Percentiles rank a stretch among this genome's conserved stretches.
Evolutionary conservation across 257 asterid genomes (phyloP).

Genomic region (Vinca minor): DNA sequence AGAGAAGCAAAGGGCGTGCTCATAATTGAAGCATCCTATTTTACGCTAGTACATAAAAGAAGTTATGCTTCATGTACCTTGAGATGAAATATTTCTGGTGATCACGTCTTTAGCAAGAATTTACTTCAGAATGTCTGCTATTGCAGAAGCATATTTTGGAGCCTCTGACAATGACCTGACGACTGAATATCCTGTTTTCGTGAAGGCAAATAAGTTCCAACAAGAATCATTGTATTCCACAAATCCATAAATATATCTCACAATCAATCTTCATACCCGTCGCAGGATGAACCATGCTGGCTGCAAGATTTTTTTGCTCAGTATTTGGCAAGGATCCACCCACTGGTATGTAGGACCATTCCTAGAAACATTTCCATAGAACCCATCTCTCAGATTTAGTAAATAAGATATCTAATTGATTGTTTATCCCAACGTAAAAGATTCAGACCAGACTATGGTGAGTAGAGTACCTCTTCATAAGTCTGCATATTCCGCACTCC

Average conservation of each 20-base stretch:
- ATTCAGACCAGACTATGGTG: background rate
- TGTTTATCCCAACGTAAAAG: too few relatives aligned
- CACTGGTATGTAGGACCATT: constrained; percentile 98
- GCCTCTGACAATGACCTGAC: constrained; percentile 98
- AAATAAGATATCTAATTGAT: background rate
- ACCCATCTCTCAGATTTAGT: background rate
- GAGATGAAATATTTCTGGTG: constrained; percentile 54
- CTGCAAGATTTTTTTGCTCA: constrained; percentile 93
- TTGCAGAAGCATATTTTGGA: constrained; percentile 79
- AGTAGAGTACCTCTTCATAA: constrained; percentile 70
- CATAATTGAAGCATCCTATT: too few relatives aligned
- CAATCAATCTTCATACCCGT: constrained; percentile 77
- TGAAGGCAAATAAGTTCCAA: background rate
- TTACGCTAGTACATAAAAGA: too few relatives aligned
- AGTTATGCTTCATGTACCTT: too few relatives aligned
- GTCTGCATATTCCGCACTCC: constrained; percentile 70
- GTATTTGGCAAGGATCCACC: constrained; percentile 98
- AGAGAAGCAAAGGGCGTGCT: too few relatives aligned
- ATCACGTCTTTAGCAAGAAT: constrained; percentile 30
- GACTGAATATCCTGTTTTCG: constrained; percentile 74
- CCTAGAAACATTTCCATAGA: constrained; percentile 39
- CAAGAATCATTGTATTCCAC: too few relatives aligned
- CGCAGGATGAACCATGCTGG: constrained; percentile 99
- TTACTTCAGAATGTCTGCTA: constrained; percentile 63
- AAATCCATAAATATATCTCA: too few relatives aligned